Base-by-base conservation (phyloP, 352 stramenopile genomes). In the Pseudoperonospora humuli region DNA sequence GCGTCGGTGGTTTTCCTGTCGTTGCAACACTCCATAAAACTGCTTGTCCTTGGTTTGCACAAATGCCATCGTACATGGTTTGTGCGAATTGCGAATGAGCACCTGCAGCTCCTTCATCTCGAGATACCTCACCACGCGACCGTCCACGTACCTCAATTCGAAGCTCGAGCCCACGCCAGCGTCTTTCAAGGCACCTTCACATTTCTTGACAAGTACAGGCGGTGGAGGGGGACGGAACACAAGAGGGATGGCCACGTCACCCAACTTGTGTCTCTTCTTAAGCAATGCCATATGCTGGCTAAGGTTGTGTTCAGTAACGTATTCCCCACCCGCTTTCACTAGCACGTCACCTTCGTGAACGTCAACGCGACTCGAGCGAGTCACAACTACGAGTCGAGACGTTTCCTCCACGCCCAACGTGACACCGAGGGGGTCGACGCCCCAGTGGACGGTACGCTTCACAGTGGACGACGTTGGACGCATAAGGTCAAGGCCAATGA, bases 331-430 rank as follows among this genome's bases (percentile, higher is more conserved):
- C 3, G 75, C 75, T 11, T 58, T 27, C 4, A 84, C 26, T 20
- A 90, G 58, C 23, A 86, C 65, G 46, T 84, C 75, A 2, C 78
- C 78, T 6, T 62, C 54, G 2, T 39, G 50, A 11, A 90, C 66
- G 42, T 85, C 77, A 7, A 55, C 14, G 21, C 75, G 73, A 23
- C 47, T 58, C 7, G 73, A 83, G 31, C 65, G 64, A 25, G 74
- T 87, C 9, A 90, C 75, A 18, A 90, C 68, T 1, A 90, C 60
- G 32, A 61, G 60, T 32, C 74, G 64, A 17, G 78, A 86, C 13
- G 67, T 72, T 24, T 79, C 73, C 45, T 90, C 78, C 20, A 87
- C 73, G 61, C 75, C 71, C 27, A 90, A 72, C 6, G 78, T 86
- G 26, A 90, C 58, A 36, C 78, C 78, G 3, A 90, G 68, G 10